Conservation (phyloP, 2,329 filamentous ascomycete genomes). For the Daldinia eschscholtzii region DNA sequence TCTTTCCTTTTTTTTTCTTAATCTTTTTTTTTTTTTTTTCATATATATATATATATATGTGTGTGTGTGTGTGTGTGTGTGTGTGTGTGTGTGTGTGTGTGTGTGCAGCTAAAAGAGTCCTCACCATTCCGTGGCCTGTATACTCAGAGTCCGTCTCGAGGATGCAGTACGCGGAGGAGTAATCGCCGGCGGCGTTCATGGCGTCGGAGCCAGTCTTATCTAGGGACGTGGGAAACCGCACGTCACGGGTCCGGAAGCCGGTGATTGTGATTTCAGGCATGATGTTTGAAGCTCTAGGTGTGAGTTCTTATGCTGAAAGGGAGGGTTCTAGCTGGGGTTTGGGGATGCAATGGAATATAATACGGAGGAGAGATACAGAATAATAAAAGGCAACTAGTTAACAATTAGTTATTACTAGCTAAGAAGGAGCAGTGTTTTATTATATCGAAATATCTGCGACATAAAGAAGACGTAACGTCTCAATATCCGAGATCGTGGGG, state of each 20-base stretch:
- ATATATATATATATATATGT: too few relatives aligned
- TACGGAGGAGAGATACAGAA: neutral
- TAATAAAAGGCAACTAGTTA: slow-evolving; percentile 2
- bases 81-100: slow-evolving; percentile 12
- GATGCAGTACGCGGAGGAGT: slow-evolving; percentile 95
- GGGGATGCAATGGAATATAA: neutral
- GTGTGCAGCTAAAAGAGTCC: too few relatives aligned
- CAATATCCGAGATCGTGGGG: slow-evolving; percentile 39
- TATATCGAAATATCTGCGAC: neutral
- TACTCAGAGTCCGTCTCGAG: slow-evolving; percentile 80
- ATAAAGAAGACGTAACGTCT: slow-evolving; percentile 8
- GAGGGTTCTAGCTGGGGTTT: neutral
- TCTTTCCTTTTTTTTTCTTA: neutral
- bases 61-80: slow-evolving; percentile 5
- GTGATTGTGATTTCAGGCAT: slow-evolving; percentile 77
- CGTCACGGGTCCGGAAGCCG: slow-evolving; percentile 77
- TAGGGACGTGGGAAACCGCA: slow-evolving; percentile 89
- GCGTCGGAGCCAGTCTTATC: slow-evolving; percentile 97
- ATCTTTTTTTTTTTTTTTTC: neutral
- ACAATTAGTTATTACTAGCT: neutral
- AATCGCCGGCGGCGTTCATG: slow-evolving; percentile 95
- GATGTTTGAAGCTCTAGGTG: slow-evolving; percentile 3
- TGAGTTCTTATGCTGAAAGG: neutral
- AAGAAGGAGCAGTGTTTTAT: slow-evolving; percentile 18
- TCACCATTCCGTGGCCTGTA: slow-evolving; percentile 83